Evolutionary conservation across 495 filamentous ascomycete species (phyloP).

Genomic region (Penicilliopsis zonata): DNA sequence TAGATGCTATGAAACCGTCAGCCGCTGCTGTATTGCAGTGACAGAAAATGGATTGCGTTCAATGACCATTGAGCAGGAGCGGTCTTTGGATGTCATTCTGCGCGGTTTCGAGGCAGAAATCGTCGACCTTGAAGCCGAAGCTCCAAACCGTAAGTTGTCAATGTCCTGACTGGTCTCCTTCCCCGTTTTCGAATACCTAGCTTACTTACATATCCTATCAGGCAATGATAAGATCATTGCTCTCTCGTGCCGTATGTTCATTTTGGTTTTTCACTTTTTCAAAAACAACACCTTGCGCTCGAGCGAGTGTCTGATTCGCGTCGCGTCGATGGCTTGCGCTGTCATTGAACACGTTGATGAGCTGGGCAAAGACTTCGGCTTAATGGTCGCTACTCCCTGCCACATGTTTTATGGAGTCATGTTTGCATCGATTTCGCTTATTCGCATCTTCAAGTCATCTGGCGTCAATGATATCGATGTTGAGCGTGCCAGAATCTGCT

Average conservation of each 20-base stretch:
- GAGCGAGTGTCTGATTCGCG: conserved; percentile 18
- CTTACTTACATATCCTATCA: conserved; percentile 2
- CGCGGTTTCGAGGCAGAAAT: conserved; percentile 23
- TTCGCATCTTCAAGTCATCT: conserved; percentile 30
- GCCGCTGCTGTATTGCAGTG: conserved; percentile 21
- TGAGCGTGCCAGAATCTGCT: conserved; percentile 15
- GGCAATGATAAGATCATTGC: conserved; percentile 23
- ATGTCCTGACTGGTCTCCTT: too few species aligned
- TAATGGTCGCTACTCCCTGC: conserved; percentile 16
- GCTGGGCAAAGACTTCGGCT: conserved; percentile 9
- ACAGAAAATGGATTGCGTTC: conserved; percentile 24
- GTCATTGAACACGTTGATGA: conserved; percentile 21
- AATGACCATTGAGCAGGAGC: conserved; percentile 27
- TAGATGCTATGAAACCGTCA: conserved; percentile 23
- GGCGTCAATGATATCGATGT: conserved; percentile 17
- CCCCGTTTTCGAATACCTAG: too few species aligned
- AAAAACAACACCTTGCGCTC: conserved; percentile 20
- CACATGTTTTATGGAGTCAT: conserved; percentile 21
- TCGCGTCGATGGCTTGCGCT: conserved; percentile 21
- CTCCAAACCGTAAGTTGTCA: conserved; percentile 16
- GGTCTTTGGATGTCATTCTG: conserved; percentile 21
- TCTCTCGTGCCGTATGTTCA: conserved; percentile 18
- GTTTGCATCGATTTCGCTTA: conserved; percentile 19
- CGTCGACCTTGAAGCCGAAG: conserved; percentile 19
- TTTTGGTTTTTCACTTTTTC: conserved; percentile 32